Conservation (phyloP, 129 eudicot species). For the Chrysanthemum seticuspe region DNA sequence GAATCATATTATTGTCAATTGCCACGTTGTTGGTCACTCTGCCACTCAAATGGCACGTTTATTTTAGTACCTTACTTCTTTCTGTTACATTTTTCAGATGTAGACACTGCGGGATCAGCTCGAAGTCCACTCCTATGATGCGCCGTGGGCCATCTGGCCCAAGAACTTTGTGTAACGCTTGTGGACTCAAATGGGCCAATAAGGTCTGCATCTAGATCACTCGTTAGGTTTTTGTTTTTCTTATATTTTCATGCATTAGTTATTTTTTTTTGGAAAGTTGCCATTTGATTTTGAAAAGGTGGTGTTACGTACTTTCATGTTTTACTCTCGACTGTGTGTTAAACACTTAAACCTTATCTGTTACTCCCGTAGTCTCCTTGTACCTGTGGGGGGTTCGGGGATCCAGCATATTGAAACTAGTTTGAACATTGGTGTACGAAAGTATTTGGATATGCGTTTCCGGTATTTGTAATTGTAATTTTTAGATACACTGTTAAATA, state of each 20-base stretch:
- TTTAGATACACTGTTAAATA: background rate
- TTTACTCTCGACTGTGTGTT: background rate
- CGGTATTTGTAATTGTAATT: background rate
- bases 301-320: background rate
- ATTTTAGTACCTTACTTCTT: constrained; percentile 3
- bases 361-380: constrained; percentile 1
- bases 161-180: constrained; percentile 92
- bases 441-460: constrained; percentile 8
- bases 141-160: constrained; percentile 99
- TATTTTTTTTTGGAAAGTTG: constrained; percentile 1
- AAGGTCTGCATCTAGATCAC: constrained; percentile 48
- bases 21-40: constrained; percentile 3
- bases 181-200: constrained; percentile 98
- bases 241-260: background rate
- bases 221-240: background rate
- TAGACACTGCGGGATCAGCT: constrained; percentile 86
- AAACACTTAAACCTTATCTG: too few species aligned
- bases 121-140: constrained; percentile 97
- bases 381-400: background rate
- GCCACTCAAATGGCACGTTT: background rate
- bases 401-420: constrained; percentile 9
- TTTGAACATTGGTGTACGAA: background rate
- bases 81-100: constrained; percentile 55
- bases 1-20: background rate
- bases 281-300: background rate